Conservation (phyloP, 441 rosid genomes). For the Metrosideros polymorpha region DNA sequence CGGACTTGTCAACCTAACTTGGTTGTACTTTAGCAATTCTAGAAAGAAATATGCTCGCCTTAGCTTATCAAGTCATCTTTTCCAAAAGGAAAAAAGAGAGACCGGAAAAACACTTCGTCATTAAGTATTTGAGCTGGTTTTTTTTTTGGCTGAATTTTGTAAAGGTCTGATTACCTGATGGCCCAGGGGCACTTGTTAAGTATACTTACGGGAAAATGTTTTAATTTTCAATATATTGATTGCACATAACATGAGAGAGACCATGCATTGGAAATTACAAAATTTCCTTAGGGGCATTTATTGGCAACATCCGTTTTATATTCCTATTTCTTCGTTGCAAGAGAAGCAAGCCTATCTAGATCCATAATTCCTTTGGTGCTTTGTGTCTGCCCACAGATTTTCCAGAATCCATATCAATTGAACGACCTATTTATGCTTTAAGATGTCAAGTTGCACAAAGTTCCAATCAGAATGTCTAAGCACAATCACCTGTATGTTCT, state of each 20-base stretch:
- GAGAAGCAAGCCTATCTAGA: background rate
- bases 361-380: background rate
- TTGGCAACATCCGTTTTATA: background rate
- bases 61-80: background rate
- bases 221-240: background rate
- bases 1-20: background rate
- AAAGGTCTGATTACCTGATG: background rate
- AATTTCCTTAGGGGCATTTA: background rate
- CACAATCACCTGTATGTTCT: background rate
- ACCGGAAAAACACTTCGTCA: background rate
- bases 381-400: background rate
- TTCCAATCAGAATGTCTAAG: background rate
- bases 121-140: background rate
- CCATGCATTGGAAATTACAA: background rate
- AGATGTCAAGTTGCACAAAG: background rate
- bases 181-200: background rate
- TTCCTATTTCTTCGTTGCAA: background rate
- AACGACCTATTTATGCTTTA: background rate
- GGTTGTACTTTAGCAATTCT: background rate
- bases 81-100: background rate
- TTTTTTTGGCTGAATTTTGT: background rate
- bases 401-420: background rate
- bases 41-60: background rate
- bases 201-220: background rate
- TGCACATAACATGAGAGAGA: background rate